phyloP scores from a whole-genome alignment of 2,329 filamentous ascomycete genomes.

The Leptographium procerum region DNA sequence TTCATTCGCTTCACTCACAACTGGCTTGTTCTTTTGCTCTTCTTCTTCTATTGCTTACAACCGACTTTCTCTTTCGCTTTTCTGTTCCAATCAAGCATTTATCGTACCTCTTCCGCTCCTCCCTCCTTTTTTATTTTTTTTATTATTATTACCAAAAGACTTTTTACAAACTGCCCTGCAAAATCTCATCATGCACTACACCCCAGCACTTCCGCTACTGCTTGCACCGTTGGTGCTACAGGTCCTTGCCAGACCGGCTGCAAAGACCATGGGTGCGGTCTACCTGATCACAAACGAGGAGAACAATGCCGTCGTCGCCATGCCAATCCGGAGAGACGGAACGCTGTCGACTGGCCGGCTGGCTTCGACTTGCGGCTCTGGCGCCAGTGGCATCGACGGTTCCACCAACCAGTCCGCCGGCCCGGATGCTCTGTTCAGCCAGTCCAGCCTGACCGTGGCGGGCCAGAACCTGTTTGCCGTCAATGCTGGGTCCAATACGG shows the following conservation, averaged over 20 bases:
- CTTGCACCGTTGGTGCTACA: neutral
- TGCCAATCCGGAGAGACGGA: neutral
- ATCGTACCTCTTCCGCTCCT: too few species aligned
- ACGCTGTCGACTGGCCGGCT: neutral
- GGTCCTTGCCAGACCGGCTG: neutral
- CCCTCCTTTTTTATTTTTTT: neutral
- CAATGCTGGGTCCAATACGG: slow-evolving; percentile 38
- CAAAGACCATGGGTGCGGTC: neutral
- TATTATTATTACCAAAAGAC: neutral
- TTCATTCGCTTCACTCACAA: neutral
- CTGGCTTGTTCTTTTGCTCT: neutral
- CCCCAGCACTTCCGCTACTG: neutral
- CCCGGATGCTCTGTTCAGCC: slow-evolving; percentile 39
- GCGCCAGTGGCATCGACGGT: slow-evolving; percentile 19
- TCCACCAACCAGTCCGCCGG: slow-evolving; percentile 24
- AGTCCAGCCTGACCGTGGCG: slow-evolving; percentile 21
- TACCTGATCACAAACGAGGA: neutral
- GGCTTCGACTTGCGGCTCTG: neutral
- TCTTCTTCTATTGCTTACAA: neutral
- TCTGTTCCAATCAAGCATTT: too few species aligned
- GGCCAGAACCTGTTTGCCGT: slow-evolving; percentile 41
- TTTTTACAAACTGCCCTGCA: neutral
- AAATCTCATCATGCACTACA: neutral
- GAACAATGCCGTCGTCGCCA: neutral
- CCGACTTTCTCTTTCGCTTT: neutral